Base-by-base conservation (phyloP, 345 rosid genomes). In the Lagerstroemia speciosa region DNA sequence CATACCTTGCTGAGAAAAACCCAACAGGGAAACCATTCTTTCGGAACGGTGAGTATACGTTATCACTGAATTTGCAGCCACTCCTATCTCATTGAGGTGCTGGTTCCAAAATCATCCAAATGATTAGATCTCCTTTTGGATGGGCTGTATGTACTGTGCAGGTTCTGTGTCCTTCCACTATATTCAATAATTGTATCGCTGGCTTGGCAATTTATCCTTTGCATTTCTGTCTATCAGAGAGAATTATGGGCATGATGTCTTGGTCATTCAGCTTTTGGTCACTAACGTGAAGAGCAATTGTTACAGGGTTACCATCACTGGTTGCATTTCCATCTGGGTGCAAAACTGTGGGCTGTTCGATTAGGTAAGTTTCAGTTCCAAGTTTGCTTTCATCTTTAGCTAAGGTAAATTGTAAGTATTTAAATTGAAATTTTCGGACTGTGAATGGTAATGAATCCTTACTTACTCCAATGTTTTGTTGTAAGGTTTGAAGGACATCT, bases 1-100 rank as follows among this genome's bases (percentile, higher is more conserved):
- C 84, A 37, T 80, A 85, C 79, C 84, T 93, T 77, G 87, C 97
- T 66, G 97, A 91, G 86, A 90, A 73, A 81, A 93, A 83, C 74
- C 85, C 93, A 66, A 85, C 86, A 0, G 94, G 96, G 63, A 89
- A 83, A 63, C 75, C 81, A 50, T 81, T 82, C 80, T 93, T 89
- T 67, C 83, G 90, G 72, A 81, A 77, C 74, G 98, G 98, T 87
- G 69, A 71, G 88, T 83, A 5, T 38, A n/a, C 6, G 16, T 27
- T 22, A 26, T 65, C 8, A 43, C 12, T 17, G 27, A 36, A 64
- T 2, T 32, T 37, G 11, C 26, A 6, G 15, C 30, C 26, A 6
- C 24, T 63, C 26, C 37, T 24, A 43, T 64, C 10, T 16, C 67
- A 38, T n/a, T 20, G 38, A 17, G 48, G 29, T 30, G 6, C 17